Evolutionary conservation across 257 asterid species (phyloP).

Genomic region (Marsdenia floribunda): DNA sequence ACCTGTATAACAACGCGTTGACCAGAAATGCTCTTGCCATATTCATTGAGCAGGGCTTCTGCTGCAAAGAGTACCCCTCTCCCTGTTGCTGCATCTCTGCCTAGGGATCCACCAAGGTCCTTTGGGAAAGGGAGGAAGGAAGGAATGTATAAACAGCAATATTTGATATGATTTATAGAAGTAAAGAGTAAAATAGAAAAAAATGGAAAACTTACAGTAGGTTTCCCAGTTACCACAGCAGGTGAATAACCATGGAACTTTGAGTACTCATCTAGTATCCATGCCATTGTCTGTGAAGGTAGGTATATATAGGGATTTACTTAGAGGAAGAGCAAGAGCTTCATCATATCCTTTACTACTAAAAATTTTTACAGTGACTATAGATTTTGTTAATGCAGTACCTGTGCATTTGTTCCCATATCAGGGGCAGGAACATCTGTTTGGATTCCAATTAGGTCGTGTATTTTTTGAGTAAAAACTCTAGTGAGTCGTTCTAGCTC

Average conservation of each 20-base stretch:
- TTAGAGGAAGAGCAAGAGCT: too few species aligned
- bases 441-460: constrained; percentile 53
- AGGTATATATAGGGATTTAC: background rate
- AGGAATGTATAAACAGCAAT: background rate
- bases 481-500: constrained; percentile 73
- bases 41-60: constrained; percentile 53
- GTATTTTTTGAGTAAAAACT: constrained; percentile 59
- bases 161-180: background rate
- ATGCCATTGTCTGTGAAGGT: constrained; percentile 55
- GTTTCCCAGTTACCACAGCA: constrained; percentile 67
- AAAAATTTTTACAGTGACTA: too few species aligned
- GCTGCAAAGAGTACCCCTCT: constrained; percentile 58
- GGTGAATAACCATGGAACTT: constrained; percentile 67
- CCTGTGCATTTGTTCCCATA: constrained; percentile 64
- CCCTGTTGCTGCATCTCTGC: constrained; percentile 71
- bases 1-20: constrained; percentile 55
- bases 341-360: too few species aligned
- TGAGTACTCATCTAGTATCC: constrained; percentile 71
- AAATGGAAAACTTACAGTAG: constrained; percentile 33
- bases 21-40: constrained; percentile 52
- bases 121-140: background rate
- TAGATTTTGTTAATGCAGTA: background rate
- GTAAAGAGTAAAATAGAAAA: background rate
- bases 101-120: constrained; percentile 78
- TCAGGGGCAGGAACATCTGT: constrained; percentile 71